Conservation (phyloP, 106 monocot species). For the Gastrodia elata region DNA sequence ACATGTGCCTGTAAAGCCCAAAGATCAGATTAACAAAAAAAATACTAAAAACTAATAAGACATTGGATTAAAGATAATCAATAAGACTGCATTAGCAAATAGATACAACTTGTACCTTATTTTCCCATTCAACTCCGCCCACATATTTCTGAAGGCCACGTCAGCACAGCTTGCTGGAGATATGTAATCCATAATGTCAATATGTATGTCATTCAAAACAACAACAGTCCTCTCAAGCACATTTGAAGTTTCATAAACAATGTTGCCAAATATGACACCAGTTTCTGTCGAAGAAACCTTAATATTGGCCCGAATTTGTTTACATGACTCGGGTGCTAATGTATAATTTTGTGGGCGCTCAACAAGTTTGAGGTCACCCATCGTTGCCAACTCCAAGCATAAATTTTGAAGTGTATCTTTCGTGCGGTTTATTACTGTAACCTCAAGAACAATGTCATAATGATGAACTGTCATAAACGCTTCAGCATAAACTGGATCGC, state of each 20-base stretch:
- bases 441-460: conserved; percentile 94
- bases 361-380: conserved; percentile 91
- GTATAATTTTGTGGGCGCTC: conserved; percentile 92
- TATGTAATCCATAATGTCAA: conserved; percentile 97
- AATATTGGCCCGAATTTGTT: conserved; percentile 81
- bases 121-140: conserved; percentile 98
- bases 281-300: conserved; percentile 98
- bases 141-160: conserved; percentile 81
- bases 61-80: not conserved
- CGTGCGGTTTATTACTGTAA: conserved; percentile 84
- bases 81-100: not conserved
- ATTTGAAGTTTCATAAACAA: conserved; percentile 92
- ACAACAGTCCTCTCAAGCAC: conserved; percentile 73
- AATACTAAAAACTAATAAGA: too few species aligned
- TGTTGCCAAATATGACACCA: conserved; percentile 90
- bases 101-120: conserved; percentile 52
- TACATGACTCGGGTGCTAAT: conserved; percentile 77
- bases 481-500: conserved; percentile 91
- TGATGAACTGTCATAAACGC: conserved; percentile 88
- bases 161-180: conserved; percentile 86
- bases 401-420: conserved; percentile 88
- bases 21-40: not conserved
- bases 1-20: too few species aligned
- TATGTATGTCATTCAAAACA: conserved; percentile 89
- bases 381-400: conserved; percentile 82